Base-by-base conservation (phyloP, 176 grass and related monocot genomes). In the Aegilops speltoides region DNA sequence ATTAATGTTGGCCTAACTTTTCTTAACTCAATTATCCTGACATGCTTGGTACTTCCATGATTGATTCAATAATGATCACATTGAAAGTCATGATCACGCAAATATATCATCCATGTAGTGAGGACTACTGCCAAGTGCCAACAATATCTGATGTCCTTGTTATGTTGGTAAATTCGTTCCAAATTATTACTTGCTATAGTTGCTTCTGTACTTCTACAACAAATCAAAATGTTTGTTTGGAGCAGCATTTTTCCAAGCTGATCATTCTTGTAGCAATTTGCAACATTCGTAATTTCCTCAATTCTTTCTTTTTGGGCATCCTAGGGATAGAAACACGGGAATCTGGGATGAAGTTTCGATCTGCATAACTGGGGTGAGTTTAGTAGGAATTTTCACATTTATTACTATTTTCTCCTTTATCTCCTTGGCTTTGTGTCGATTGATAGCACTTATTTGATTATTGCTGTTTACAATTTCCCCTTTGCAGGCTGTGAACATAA, bases 301-400 rank as follows among this genome's bases (percentile, higher is more conserved):
- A 8, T 26, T 16, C 15, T 84, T n/a, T 82, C 78, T 64, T 68
- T 54, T 54, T 54, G 50, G 50, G 34, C 70, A 80, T 33, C 73
- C 15, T 82, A 98, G 97, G 87, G 97, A 98, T 81, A 93, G 97
- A 74, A 98, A 98, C 84, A 98, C 97, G 0, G 97, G 97, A 79
- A 98, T 98, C 70, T 96, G 97, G 97, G 97, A 98, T 96, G 97
- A 98, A 91, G 94, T 98, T 34, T 98, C 97, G 46, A 83, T 98
- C 85, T 92, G 85, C 45, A 77, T 88, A 54, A 93, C 90, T 78
- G 94, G 94, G 82, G 97, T 98, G 83, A 96, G 92, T 60, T 82
- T 86, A 84, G 28, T 31, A 63, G 31, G 25, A 61, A 31, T 84
- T 0, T 60, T 69, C 36, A 80, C 5, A 64, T 38, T 48, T 60